Conservation (phyloP, 2,329 filamentous ascomycete species). For the Cercospora zeae-maydis region DNA sequence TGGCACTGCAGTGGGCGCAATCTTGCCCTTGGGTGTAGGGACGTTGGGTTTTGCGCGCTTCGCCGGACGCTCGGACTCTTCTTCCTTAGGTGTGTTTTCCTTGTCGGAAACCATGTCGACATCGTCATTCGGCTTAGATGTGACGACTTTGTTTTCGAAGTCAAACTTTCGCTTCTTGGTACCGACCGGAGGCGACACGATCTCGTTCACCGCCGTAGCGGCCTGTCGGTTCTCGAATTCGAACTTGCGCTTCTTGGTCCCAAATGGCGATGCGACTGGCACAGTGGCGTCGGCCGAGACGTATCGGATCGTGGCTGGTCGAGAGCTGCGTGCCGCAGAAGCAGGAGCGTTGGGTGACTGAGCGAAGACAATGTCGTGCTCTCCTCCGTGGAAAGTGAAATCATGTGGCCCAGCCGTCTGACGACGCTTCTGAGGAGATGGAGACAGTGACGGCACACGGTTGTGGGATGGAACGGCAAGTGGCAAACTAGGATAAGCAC, state of each 20-base stretch:
- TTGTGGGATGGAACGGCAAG: constrained; percentile 14
- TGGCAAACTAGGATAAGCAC: constrained; percentile 20
- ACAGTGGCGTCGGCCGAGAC: constrained; percentile 39
- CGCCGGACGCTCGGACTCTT: constrained; percentile 25
- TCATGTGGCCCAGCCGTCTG: constrained; percentile 39
- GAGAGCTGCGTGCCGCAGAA: constrained; percentile 32
- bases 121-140: constrained; percentile 8
- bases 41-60: constrained; percentile 29
- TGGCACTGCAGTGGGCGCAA: constrained; percentile 9
- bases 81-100: constrained; percentile 40
- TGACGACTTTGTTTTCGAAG: constrained; percentile 16
- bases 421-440: constrained; percentile 35
- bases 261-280: constrained; percentile 20
- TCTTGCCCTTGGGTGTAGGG: constrained; percentile 1
- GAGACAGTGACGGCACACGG: constrained; percentile 27
- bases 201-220: constrained; percentile 42
- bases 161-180: constrained; percentile 22
- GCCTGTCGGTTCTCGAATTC: constrained; percentile 31
- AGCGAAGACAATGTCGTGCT: constrained; percentile 44
- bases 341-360: constrained; percentile 35
- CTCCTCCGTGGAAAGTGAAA: constrained; percentile 49
- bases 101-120: constrained; percentile 37
- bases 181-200: constrained; percentile 12
- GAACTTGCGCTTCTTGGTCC: constrained; percentile 47
- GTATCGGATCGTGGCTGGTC: constrained; percentile 41